Conservation (phyloP, 139 green algal genomes). For the Chloropicon primus region DNA sequence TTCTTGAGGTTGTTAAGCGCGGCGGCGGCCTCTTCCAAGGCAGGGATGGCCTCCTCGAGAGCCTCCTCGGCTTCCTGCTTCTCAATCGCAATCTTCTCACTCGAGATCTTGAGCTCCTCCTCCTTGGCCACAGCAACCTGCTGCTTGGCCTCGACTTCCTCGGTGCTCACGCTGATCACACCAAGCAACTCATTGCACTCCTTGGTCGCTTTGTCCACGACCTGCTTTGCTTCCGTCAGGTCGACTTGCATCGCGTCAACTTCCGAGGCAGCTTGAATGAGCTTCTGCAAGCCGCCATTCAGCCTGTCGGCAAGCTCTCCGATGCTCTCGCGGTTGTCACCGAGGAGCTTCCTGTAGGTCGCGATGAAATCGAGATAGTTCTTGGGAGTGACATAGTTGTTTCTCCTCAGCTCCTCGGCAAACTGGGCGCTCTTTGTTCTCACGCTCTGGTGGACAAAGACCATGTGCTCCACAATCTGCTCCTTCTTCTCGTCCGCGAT, state of each 20-base stretch:
- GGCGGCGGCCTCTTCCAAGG: slow-evolving; percentile 63
- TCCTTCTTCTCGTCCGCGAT: slow-evolving; percentile 31
- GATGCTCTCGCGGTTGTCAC: slow-evolving; percentile 32
- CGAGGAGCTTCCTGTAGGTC: slow-evolving; percentile 58
- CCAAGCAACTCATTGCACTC: slow-evolving; percentile 68
- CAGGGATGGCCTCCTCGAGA: slow-evolving; percentile 67
- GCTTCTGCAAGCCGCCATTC: slow-evolving; percentile 60
- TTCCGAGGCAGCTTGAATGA: slow-evolving; percentile 65
- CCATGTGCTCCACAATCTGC: slow-evolving; percentile 69
- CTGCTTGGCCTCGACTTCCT: slow-evolving; percentile 61
- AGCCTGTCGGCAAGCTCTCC: slow-evolving; percentile 42
- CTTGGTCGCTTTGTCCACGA: slow-evolving; percentile 64
- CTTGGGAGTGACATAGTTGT: slow-evolving; percentile 90
- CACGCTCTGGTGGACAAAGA: slow-evolving; percentile 67
- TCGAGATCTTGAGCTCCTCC: slow-evolving; percentile 46
- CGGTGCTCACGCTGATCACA: slow-evolving; percentile 52
- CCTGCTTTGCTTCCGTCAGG: slow-evolving; percentile 57
- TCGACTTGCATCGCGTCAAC: slow-evolving; percentile 71
- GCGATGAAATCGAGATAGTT: slow-evolving; percentile 86
- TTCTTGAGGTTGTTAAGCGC: slow-evolving; percentile 68
- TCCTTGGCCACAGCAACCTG: slow-evolving; percentile 54
- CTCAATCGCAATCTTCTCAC: slow-evolving; percentile 37
- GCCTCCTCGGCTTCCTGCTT: slow-evolving; percentile 75
- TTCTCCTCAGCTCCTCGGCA: slow-evolving; percentile 49
- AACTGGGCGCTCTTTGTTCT: slow-evolving; percentile 37